These are phyloP conservation scores for Maudiozyma saulgeensis DNA, from an alignment of 805 yeast species.

Conservation along the genomic window DNA sequence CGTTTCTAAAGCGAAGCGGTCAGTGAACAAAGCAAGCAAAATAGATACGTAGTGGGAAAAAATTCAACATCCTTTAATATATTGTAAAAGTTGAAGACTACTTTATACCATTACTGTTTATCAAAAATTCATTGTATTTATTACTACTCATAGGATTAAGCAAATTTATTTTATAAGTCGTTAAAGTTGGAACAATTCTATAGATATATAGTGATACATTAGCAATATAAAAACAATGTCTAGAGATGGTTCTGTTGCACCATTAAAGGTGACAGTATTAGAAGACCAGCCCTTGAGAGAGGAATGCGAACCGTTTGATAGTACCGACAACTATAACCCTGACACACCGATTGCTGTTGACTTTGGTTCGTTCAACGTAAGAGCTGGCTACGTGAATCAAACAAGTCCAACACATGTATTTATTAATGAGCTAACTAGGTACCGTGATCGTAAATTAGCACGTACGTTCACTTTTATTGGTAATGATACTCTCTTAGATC, in stretches of 20 bases:
- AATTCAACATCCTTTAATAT: no score
- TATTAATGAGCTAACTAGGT: constrained; percentile 60
- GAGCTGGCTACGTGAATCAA: constrained; percentile 48
- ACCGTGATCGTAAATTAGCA: constrained; percentile 65
- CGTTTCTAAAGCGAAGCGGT: no score
- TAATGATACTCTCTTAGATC: constrained; percentile 66
- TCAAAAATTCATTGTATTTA: no score
- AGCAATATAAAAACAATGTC: constrained; percentile 8
- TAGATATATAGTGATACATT: neutral
- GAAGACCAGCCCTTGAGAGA: constrained; percentile 26
- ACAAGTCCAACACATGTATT: constrained; percentile 50
- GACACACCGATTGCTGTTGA: constrained; percentile 77
- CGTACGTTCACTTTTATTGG: constrained; percentile 67
- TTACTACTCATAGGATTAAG: no score
- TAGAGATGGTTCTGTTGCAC: constrained; percentile 23
- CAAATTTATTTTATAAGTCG: neutral
- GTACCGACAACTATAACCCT: constrained; percentile 23
- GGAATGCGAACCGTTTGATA: constrained; percentile 26
- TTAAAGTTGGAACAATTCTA: neutral
- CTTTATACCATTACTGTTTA: no score
- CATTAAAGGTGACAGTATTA: constrained; percentile 18
- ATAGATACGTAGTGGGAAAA: no score
- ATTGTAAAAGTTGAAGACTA: no score
- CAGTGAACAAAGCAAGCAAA: no score
- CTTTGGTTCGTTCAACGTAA: constrained; percentile 56